These are phyloP conservation scores for Sugiyamaella xylanicola DNA, from an alignment of 1,139 yeast species.

Conservation along the genomic window DNA sequence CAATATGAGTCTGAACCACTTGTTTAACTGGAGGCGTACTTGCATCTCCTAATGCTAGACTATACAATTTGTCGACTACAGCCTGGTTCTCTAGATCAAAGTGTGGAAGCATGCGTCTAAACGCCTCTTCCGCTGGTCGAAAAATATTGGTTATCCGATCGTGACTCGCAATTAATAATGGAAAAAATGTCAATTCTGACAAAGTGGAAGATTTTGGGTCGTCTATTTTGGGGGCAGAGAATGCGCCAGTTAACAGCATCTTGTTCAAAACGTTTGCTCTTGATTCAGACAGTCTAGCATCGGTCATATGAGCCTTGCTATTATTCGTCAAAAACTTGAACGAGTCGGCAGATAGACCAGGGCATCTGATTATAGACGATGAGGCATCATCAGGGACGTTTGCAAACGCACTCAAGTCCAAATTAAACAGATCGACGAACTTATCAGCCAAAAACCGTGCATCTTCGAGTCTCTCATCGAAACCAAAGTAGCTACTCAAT, in stretches of 20 bases:
- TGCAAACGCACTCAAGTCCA: slow-evolving; percentile 19
- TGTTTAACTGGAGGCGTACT: slow-evolving; percentile 52
- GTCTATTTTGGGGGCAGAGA: slow-evolving; percentile 41
- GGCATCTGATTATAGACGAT: slow-evolving; percentile 40
- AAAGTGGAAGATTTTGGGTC: background rate
- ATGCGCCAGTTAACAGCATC: slow-evolving; percentile 45
- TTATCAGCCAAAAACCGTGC: slow-evolving; percentile 50
- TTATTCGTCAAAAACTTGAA: slow-evolving; percentile 62
- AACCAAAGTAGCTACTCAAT: slow-evolving; percentile 38
- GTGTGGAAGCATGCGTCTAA: slow-evolving; percentile 49
- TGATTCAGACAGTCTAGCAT: slow-evolving; percentile 51
- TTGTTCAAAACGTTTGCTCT: slow-evolving; percentile 50
- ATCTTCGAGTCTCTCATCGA: slow-evolving; percentile 41
- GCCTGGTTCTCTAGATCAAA: slow-evolving; percentile 55
- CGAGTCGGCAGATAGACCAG: slow-evolving; percentile 64
- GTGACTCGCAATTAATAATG: slow-evolving; percentile 62
- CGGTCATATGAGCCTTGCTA: slow-evolving; percentile 63
- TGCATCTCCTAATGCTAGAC: slow-evolving; percentile 46
- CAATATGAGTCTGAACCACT: slow-evolving; percentile 59
- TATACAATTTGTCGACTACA: slow-evolving; percentile 50
- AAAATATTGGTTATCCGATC: slow-evolving; percentile 60
- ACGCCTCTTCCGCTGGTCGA: slow-evolving; percentile 53
- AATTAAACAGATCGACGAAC: slow-evolving; percentile 55
- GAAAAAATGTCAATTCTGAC: slow-evolving; percentile 28
- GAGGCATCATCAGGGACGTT: background rate